A percentile compares a stretch with the other conserved stretches of the same genome.
Evolutionary conservation across 2,329 filamentous ascomycete species (phyloP).

Genomic region (Alternaria gaisen): DNA sequence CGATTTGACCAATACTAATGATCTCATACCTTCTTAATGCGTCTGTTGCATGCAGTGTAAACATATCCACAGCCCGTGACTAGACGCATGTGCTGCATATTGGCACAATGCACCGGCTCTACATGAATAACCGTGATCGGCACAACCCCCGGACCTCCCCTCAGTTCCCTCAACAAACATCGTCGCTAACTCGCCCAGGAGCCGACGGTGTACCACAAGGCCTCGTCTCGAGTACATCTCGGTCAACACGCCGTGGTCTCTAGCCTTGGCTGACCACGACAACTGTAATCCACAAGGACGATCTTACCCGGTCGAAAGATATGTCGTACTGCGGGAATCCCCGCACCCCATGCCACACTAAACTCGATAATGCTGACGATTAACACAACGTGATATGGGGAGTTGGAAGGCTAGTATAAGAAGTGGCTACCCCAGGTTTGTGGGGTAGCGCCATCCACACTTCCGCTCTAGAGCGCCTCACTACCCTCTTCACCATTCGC

Average conservation of each 20-base stretch:
- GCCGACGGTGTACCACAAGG: not conserved
- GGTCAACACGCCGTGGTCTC: conserved; percentile 13
- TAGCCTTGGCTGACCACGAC: not conserved
- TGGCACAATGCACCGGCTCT: not conserved
- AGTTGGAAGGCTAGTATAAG: not conserved
- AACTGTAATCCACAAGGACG: not conserved
- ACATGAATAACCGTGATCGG: conserved; percentile 3
- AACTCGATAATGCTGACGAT: not conserved
- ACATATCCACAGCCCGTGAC: not conserved
- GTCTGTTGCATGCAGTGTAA: not conserved
- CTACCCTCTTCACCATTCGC: too few relatives aligned
- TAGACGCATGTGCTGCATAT: not conserved
- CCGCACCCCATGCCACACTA: not conserved
- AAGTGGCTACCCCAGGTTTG: conserved; percentile 6
- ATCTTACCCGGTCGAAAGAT: not conserved
- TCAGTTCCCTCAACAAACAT: not conserved
- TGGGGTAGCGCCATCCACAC: conserved; percentile 1
- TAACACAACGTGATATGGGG: not conserved
- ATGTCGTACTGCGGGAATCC: not conserved
- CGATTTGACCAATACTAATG: too few relatives aligned
- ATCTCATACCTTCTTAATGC: not conserved
- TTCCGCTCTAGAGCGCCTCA: not conserved
- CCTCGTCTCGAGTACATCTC: not conserved
- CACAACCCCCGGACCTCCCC: not conserved
- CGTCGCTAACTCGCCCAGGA: not conserved